phyloP scores from a whole-genome alignment of 805 yeast genomes.

The Yarrowia bubula region DNA sequence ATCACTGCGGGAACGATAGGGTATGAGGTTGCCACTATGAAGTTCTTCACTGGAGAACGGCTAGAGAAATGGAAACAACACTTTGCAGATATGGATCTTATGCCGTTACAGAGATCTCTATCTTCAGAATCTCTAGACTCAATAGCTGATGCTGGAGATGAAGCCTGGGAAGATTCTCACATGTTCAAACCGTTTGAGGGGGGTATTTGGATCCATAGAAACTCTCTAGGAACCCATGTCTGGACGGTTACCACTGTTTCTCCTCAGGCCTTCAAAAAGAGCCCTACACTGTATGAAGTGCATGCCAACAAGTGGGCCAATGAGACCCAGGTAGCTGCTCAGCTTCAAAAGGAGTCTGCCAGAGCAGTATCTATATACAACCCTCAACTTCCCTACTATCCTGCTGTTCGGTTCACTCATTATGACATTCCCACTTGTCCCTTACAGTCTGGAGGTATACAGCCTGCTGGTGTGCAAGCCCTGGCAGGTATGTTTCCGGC shows the following conservation, averaged over 20 bases:
- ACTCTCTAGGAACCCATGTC: constrained; percentile 14
- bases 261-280: constrained; percentile 4
- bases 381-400: constrained; percentile 18
- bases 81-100: not conserved
- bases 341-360: not conserved
- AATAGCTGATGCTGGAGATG: not conserved
- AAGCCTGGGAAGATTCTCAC: constrained; percentile 12
- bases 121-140: constrained; percentile 1
- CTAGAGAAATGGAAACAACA: not conserved
- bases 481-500: constrained; percentile 4
- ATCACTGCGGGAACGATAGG: constrained; percentile 10
- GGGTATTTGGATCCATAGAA: constrained; percentile 12
- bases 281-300: not conserved
- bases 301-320: constrained; percentile 23
- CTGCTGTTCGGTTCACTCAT: constrained; percentile 31
- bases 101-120: not conserved
- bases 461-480: constrained; percentile 26
- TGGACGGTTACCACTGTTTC: constrained; percentile 9
- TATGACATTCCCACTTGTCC: constrained; percentile 31
- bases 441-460: constrained; percentile 19
- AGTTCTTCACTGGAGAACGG: constrained; percentile 9
- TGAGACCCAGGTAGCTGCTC: constrained; percentile 3
- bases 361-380: not conserved
- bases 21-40: constrained; percentile 9
- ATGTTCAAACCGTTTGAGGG: constrained; percentile 8